Evolutionary conservation across 106 monocot genomes (phyloP).

Genomic region (Acorus gramineus): DNA sequence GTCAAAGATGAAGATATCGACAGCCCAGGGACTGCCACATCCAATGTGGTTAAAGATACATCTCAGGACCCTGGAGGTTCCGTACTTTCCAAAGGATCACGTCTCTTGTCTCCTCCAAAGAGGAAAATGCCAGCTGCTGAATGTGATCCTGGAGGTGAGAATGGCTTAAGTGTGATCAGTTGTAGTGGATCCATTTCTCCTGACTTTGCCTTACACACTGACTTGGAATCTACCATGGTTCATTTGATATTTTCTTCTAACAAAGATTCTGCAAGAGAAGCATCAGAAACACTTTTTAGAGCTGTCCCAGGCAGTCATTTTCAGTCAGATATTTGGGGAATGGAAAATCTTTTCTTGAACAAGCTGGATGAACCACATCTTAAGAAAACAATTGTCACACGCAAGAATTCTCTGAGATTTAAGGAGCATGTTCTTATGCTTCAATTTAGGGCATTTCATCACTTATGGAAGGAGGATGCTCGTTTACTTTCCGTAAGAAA

Average conservation of each 20-base stretch:
- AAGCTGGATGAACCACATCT: constrained; percentile 25
- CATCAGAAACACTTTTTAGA: constrained; percentile 25
- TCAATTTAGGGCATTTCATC: constrained; percentile 51
- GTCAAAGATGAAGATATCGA: background rate
- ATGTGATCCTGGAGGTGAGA: background rate
- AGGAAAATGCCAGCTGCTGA: background rate
- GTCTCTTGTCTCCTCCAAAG: too few relatives aligned
- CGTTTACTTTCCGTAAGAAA: constrained; percentile 41
- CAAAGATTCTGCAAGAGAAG: constrained; percentile 25
- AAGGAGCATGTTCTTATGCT: constrained; percentile 56
- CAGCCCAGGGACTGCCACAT: constrained; percentile 2
- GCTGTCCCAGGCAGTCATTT: constrained; percentile 3
- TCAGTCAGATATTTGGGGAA: constrained; percentile 23
- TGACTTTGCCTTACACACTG: background rate
- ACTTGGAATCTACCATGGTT: constrained; percentile 14
- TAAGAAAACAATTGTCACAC: constrained; percentile 29
- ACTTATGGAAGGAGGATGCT: constrained; percentile 81
- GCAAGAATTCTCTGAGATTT: constrained; percentile 35
- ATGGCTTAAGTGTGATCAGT: background rate
- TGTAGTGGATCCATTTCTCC: background rate
- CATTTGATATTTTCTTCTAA: constrained; percentile 33
- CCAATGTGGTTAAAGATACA: background rate
- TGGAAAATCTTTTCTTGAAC: constrained; percentile 3
- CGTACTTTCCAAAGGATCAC: background rate
- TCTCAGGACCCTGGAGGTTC: constrained; percentile 2